Percentiles rank a stretch among this genome's conserved stretches.
These are phyloP conservation scores for Pseudoturritis turrita DNA, from an alignment of 345 rosid genomes.

Conservation along the genomic window DNA sequence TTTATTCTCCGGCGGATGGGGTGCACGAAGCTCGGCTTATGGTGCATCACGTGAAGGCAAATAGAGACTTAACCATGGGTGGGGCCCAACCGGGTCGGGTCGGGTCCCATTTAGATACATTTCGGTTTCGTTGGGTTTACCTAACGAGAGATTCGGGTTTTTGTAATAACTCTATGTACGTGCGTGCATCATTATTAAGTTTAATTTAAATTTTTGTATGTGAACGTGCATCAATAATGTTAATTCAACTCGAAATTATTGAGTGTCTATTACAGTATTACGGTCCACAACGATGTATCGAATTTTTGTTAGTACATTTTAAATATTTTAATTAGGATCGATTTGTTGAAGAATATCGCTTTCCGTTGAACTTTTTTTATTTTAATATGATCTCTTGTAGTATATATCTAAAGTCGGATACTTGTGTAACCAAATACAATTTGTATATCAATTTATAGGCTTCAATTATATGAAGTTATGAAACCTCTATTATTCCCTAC, in stretches of 20 bases:
- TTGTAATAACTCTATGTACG: slow-evolving; percentile 17
- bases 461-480: slow-evolving; percentile 26
- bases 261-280: not conserved
- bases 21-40: slow-evolving; percentile 18
- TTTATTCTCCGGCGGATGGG: slow-evolving; percentile 27
- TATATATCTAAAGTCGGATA: slow-evolving; percentile 15
- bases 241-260: slow-evolving; percentile 18
- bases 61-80: not conserved
- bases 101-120: slow-evolving; percentile 19
- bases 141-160: slow-evolving; percentile 11
- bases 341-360: slow-evolving; percentile 26
- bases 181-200: slow-evolving; percentile 1
- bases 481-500: slow-evolving; percentile 7
- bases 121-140: slow-evolving; percentile 8
- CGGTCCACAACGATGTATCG: slow-evolving; percentile 23
- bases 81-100: slow-evolving; percentile 4
- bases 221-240: slow-evolving; percentile 34
- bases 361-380: not conserved
- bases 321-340: not conserved
- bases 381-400: not conserved
- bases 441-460: not conserved
- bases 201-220: not conserved
- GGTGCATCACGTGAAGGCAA: slow-evolving; percentile 25
- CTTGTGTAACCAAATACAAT: not conserved
- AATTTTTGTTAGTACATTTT: not conserved